These are phyloP conservation scores for Trypanosoma theileri DNA, from an alignment of 208 protist genomes.

Conservation along the genomic window DNA sequence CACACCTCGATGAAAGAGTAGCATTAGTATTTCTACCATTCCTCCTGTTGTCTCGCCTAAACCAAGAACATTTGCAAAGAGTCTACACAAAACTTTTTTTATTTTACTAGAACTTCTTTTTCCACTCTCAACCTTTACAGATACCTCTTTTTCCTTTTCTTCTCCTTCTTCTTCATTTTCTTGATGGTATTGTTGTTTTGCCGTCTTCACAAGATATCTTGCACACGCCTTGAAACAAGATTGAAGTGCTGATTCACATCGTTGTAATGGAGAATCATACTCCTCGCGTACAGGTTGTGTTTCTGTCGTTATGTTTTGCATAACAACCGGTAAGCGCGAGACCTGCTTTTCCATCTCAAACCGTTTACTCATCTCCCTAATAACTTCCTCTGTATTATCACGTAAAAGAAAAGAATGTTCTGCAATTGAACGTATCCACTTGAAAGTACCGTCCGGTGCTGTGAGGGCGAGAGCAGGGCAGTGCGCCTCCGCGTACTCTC, in stretches of 20 bases:
- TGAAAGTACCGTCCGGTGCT: slow-evolving; percentile 12
- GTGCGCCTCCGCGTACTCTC: slow-evolving; percentile 16
- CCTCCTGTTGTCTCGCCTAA: slow-evolving; percentile 5
- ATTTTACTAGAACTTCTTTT: background rate
- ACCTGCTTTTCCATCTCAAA: slow-evolving; percentile 43
- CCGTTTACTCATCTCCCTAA: slow-evolving; percentile 50
- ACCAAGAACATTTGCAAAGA: slow-evolving; percentile 8
- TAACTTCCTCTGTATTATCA: slow-evolving; percentile 66
- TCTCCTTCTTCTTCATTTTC: background rate
- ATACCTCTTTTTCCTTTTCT: background rate
- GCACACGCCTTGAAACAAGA: slow-evolving; percentile 9
- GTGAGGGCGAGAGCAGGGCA: slow-evolving; percentile 25
- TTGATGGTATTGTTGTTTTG: background rate
- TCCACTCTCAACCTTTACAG: background rate
- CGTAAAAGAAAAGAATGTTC: slow-evolving; percentile 64
- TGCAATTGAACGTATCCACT: slow-evolving; percentile 51
- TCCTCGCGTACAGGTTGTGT: background rate
- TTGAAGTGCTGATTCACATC: slow-evolving; percentile 14
- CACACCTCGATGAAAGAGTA: slow-evolving; percentile 49
- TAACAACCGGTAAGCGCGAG: slow-evolving; percentile 11
- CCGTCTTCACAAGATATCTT: background rate
- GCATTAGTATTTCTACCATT: slow-evolving; percentile 43
- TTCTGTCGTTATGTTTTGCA: background rate
- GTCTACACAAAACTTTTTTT: background rate
- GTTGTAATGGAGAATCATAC: background rate